Base-by-base conservation (phyloP, 768 basidiomycete genomes). In the Podaxis rugospora region DNA sequence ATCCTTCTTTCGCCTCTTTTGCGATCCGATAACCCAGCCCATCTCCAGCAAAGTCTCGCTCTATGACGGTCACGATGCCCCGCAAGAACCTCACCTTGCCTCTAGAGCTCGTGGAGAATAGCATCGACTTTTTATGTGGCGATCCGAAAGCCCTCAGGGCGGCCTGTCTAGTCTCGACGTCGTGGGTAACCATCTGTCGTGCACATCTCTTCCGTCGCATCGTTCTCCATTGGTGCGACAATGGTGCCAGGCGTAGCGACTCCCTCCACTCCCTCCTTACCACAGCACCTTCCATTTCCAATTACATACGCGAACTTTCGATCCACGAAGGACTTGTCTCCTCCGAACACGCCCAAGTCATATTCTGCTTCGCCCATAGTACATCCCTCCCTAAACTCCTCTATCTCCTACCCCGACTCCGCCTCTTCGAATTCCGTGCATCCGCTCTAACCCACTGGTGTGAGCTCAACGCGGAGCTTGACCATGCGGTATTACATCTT, bases 171-270 rank as follows among this genome's bases (percentile, higher is more conserved):
- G 51, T 46, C 13, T 60, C 59, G 32, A 42, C 32, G 46, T 28
- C 59, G 23, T 60, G 59, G 59, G 59, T 60, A 44, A 32, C 59
- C 16, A 47, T 53, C 32, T 60, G 59, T 35, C 51, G 59, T 10
- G 32, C 51, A n/a, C 51, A 53, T 25, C 51, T 60, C 51, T 60
- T 60, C 42, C 59, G 52, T 35, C 59, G 59, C 25, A 53, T 60
- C 51, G 51, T 60, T 28, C 51, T 60, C 14, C 59, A 60, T n/a
- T 60, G 59, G 59, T 60, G 59, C 21, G 59, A 60, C 42, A 51
- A 53, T 18, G 59, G 59, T 21, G 39, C 14, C 14, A 28, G 59
- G 27, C 51, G 59, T 10, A 60, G 51, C 28, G 27, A 53, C 10
- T 53, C 40, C 13, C 59, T 60, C 23, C 25, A 52, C 35, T 16